phyloP scores from a whole-genome alignment of 2,329 filamentous ascomycete genomes.

The Botryotinia calthae region DNA sequence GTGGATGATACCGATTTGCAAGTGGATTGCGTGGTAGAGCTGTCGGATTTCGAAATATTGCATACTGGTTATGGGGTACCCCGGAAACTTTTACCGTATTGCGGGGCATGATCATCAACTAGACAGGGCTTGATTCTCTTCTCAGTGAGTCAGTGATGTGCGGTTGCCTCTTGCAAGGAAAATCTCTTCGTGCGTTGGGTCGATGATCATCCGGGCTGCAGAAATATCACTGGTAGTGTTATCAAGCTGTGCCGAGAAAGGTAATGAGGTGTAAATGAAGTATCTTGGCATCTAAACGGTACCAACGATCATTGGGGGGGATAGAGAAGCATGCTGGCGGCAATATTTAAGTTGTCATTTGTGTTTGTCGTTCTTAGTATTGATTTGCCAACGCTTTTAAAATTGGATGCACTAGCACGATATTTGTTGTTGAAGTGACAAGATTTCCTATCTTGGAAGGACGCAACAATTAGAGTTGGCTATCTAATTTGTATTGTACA shows the following conservation, averaged over 20 bases:
- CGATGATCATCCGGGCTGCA: conserved; percentile 2
- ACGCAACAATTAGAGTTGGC: not conserved
- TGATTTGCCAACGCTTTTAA: not conserved
- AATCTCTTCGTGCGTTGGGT: not conserved
- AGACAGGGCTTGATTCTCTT: not conserved
- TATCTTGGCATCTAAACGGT: not conserved
- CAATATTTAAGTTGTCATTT: not conserved
- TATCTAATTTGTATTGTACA: not conserved
- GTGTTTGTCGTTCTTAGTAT: not conserved
- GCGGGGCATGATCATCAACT: conserved; percentile 2
- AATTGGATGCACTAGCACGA: not conserved
- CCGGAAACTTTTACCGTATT: not conserved
- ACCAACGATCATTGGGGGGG: not conserved
- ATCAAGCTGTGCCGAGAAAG: not conserved
- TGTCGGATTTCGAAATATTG: not conserved
- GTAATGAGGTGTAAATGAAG: not conserved
- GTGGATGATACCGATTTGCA: not conserved
- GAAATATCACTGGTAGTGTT: not conserved
- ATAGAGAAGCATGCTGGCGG: not conserved
- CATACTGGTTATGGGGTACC: not conserved
- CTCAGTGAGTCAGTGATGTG: not conserved
- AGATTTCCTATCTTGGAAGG: not conserved
- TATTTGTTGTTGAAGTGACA: not conserved
- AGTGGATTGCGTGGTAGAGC: not conserved
- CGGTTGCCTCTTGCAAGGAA: not conserved